Conservation (phyloP, 163 green algal genomes). For the Coccomyxa subellipsoidea region DNA sequence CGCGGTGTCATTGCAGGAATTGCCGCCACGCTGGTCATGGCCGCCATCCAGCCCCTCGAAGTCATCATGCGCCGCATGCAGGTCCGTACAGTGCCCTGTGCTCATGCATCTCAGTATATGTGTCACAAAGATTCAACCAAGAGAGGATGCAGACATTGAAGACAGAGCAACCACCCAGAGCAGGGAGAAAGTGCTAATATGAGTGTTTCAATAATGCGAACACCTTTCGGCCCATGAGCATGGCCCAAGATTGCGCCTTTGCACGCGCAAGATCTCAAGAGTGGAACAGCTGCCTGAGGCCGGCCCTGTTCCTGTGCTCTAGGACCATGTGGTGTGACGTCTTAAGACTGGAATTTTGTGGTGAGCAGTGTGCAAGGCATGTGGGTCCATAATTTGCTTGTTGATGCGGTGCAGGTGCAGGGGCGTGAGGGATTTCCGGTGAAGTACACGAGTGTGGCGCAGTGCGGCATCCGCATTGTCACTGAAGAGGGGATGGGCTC, state of each 20-base stretch:
- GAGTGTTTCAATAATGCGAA: background rate
- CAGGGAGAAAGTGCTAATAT: background rate
- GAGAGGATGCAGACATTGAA: background rate
- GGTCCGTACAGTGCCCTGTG: background rate
- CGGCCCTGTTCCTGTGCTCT: too few relatives aligned
- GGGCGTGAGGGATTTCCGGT: background rate
- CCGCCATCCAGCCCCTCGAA: background rate
- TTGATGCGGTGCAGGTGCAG: background rate
- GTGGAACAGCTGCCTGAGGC: too few relatives aligned
- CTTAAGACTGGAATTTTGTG: background rate
- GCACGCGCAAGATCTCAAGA: too few relatives aligned
- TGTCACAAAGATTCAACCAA: background rate
- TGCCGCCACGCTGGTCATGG: background rate
- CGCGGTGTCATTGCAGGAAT: background rate
- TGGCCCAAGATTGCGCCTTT: too few relatives aligned
- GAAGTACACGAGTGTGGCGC: background rate
- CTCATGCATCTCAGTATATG: background rate
- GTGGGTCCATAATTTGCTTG: background rate
- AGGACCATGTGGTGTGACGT: too few relatives aligned
- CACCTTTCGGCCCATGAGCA: background rate
- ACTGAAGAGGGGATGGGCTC: background rate
- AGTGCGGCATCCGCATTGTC: background rate
- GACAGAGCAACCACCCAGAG: background rate
- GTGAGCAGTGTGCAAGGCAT: background rate
- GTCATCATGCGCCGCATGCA: slow-evolving; percentile 2